Evolutionary conservation across 2,329 filamentous ascomycete genomes (phyloP).

Genomic region (Penicillium verrucosum): DNA sequence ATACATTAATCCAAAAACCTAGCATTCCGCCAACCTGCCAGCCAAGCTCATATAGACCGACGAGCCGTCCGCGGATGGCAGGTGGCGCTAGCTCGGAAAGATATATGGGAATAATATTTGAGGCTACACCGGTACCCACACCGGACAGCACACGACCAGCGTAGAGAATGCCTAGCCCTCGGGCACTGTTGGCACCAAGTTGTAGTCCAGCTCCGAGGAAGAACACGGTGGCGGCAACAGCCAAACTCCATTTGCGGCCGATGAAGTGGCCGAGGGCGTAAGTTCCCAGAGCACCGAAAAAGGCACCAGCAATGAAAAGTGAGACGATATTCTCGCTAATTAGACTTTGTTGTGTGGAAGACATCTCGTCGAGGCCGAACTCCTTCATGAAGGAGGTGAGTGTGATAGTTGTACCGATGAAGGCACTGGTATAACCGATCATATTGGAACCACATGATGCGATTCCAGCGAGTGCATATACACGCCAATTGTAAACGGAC

Average conservation of each 20-base stretch:
- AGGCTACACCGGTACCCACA: constrained; percentile 52
- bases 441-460: constrained; percentile 58
- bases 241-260: constrained; percentile 62
- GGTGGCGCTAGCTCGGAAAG: constrained; percentile 56
- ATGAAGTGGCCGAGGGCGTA: constrained; percentile 62
- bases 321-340: constrained; percentile 72
- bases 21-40: constrained; percentile 49
- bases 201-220: constrained; percentile 66
- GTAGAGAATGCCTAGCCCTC: constrained; percentile 58
- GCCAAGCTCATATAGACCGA: constrained; percentile 53
- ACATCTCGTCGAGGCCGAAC: constrained; percentile 59
- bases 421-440: constrained; percentile 66
- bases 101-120: constrained; percentile 57
- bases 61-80: constrained; percentile 53
- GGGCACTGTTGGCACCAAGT: constrained; percentile 57
- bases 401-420: constrained; percentile 73
- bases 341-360: constrained; percentile 50
- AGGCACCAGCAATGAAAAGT: constrained; percentile 75
- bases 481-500: constrained; percentile 59
- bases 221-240: constrained; percentile 62
- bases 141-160: constrained; percentile 54
- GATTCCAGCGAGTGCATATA: constrained; percentile 53
- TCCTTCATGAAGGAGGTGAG: constrained; percentile 65
- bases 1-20: constrained; percentile 46
- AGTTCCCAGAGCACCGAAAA: constrained; percentile 67